phyloP scores from a whole-genome alignment of 2,329 filamentous ascomycete species.

The Chaetomiaceae sp. region DNA sequence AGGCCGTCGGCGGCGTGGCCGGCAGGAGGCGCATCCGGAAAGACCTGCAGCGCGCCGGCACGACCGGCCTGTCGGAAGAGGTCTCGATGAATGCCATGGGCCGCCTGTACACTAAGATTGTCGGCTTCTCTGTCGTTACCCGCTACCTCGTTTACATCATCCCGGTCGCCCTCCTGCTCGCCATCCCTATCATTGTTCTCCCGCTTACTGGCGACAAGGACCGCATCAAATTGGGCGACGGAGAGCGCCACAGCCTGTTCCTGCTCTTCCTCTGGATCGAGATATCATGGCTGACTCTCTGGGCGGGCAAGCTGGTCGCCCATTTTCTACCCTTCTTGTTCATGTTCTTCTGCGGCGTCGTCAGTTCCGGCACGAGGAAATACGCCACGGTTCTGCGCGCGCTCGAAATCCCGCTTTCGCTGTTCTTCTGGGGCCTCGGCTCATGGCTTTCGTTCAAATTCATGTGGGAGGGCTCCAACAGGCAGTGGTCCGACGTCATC shows the following conservation, averaged over 20 bases:
- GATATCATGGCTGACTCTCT: conserved; percentile 62
- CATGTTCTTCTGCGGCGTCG: conserved; percentile 65
- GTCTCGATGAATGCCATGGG: conserved; percentile 61
- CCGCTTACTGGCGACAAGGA: conserved; percentile 37
- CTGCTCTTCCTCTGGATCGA: conserved; percentile 66
- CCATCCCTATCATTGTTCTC: conserved; percentile 57
- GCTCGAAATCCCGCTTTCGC: conserved; percentile 61
- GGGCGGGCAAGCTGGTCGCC: conserved; percentile 62
- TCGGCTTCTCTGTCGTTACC: conserved; percentile 59
- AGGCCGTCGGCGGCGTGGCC: conserved; percentile 31
- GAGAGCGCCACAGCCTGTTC: conserved; percentile 43
- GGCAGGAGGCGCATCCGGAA: conserved; percentile 48
- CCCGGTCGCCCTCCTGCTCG: conserved; percentile 58
- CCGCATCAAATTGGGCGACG: conserved; percentile 35
- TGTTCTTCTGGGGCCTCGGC: conserved; percentile 65
- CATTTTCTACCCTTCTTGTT: conserved; percentile 58
- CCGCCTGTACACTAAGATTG: conserved; percentile 59
- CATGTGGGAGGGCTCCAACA: conserved; percentile 41
- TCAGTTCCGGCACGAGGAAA: conserved; percentile 66
- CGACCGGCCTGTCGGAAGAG: conserved; percentile 46
- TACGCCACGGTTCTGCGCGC: conserved; percentile 62
- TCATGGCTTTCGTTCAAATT: conserved; percentile 59
- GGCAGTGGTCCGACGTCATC: conserved; percentile 55
- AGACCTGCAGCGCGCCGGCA: conserved; percentile 39
- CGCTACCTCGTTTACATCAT: conserved; percentile 65